Base-by-base conservation (phyloP, 2,329 filamentous ascomycete species). In the Fusarium nisikadoi region DNA sequence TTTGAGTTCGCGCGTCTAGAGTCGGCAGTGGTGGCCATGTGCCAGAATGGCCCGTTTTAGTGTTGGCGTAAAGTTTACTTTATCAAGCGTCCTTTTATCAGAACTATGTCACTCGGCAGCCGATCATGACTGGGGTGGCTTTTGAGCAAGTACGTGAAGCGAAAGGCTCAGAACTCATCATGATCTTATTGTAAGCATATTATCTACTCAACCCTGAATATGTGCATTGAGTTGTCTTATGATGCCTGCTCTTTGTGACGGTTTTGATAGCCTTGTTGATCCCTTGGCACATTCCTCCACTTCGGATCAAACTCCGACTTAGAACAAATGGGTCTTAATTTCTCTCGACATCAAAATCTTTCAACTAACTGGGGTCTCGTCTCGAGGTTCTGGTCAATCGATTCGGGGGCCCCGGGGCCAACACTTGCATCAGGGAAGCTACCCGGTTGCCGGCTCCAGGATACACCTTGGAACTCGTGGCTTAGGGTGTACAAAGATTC, bases 211-310 rank as follows among this genome's bases (percentile, higher is more conserved):
- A n/a, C 8, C 7, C 9, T 25, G 17, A 3, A 5, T 6, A 27
- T 23, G 14, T 64, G 17, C 19, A 36, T 43, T 38, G n/a, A 42
- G 38, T 59, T 20, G 11, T 17, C 17, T 11, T 17, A 25, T 14
- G 29, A 49, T 50, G 39, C 36, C 35, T 54, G 38, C 14, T 12
- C 43, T 25, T 20, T 42, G 38, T 19, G 39, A 41, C 31, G 12
- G 17, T 38, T 47, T 41, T 29, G 9, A 69, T 23, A 47, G 41
- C 29, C 54, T 41, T 36, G 27, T 55, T 45, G 31, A 20, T 27
- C 39, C 27, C 70, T 73, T 73, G 62, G 35, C 70, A 52, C 70
- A 63, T 67, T 72, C 57, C 54, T 59, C 41, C 36, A 31, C 41
- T 31, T 29, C 29, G 52, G 42, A 31, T 17, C 45, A 46, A 31